phyloP scores from a whole-genome alignment of 768 basidiomycete species.

The Chalciporus pseudorubinellus region DNA sequence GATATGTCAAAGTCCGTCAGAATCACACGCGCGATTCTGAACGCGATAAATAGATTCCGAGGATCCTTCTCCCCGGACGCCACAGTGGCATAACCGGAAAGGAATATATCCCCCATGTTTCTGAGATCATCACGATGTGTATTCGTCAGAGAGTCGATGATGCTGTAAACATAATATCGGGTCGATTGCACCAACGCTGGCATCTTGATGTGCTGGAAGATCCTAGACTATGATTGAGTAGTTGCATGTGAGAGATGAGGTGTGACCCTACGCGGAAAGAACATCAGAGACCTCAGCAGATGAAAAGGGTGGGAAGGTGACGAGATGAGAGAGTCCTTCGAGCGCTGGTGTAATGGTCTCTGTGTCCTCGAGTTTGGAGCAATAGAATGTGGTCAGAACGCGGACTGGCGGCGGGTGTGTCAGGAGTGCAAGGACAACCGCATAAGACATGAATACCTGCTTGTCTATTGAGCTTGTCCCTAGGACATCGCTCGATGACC shows the following conservation, averaged over 20 bases:
- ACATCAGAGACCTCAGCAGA: constrained; percentile 62
- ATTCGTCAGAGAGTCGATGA: constrained; percentile 63
- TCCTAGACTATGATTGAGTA: constrained; percentile 37
- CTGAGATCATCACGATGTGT: constrained; percentile 54
- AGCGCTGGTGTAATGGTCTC: constrained; percentile 83
- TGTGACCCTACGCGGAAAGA: constrained; percentile 50
- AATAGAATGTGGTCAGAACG: constrained; percentile 80
- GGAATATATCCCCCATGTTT: constrained; percentile 66
- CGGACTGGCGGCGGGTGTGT: constrained; percentile 51
- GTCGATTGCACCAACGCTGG: constrained; percentile 77
- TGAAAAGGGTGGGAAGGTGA: constrained; percentile 59
- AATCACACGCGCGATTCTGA: constrained; percentile 83
- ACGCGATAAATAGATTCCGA: constrained; percentile 85
- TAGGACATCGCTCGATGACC: constrained; percentile 60
- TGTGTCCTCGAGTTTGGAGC: constrained; percentile 81
- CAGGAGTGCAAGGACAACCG: background rate
- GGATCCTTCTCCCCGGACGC: constrained; percentile 98
- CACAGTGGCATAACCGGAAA: constrained; percentile 72
- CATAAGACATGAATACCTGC: constrained; percentile 53
- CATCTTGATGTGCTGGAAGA: constrained; percentile 80
- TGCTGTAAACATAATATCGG: constrained; percentile 75
- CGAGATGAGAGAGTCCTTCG: constrained; percentile 68
- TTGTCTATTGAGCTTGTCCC: constrained; percentile 69
- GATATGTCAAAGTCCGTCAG: constrained; percentile 84
- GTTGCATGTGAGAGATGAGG: background rate